A percentile compares a stretch with the other conserved stretches of the same genome.
phyloP scores from a whole-genome alignment of 2,329 filamentous ascomycete genomes.

The Talaromyces sp. region DNA sequence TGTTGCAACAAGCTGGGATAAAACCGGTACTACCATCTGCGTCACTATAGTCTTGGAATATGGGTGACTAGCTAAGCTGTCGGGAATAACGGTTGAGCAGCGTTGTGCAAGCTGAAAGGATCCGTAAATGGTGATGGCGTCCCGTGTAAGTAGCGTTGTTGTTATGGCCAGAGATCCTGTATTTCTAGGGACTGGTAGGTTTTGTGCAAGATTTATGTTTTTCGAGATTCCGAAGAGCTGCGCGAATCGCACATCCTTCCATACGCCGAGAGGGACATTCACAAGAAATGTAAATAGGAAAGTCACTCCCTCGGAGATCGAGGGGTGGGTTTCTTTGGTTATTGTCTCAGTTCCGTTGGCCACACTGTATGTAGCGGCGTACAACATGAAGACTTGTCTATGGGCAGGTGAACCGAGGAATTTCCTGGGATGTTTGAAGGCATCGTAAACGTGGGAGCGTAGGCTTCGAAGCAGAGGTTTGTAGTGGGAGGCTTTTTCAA shows the following conservation, averaged over 20 bases:
- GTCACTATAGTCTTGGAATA: slow-evolving; percentile 32
- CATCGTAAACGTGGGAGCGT: neutral
- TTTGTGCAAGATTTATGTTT: neutral
- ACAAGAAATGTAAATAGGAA: slow-evolving; percentile 27
- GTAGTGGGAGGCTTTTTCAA: neutral
- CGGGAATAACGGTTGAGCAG: slow-evolving; percentile 18
- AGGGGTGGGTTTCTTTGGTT: neutral
- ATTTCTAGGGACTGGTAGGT: neutral
- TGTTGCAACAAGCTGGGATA: slow-evolving; percentile 71
- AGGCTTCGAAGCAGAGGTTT: neutral
- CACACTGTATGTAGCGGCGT: neutral
- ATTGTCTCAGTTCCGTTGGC: neutral
- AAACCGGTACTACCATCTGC: slow-evolving; percentile 72
- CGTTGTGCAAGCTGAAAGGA: slow-evolving; percentile 24
- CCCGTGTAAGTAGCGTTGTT: slow-evolving; percentile 68
- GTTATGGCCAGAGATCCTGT: neutral
- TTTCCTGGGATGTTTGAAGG: neutral
- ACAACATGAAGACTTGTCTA: neutral
- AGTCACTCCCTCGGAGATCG: neutral
- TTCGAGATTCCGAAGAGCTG: slow-evolving; percentile 66
- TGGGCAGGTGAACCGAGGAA: neutral
- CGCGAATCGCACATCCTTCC: slow-evolving; percentile 33
- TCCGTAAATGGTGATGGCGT: slow-evolving; percentile 75
- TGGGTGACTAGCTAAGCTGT: slow-evolving; percentile 16
- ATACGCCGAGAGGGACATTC: slow-evolving; percentile 25